Evolutionary conservation across 1,139 yeast species (phyloP).

Genomic region (Oligophagozyma castellii): DNA sequence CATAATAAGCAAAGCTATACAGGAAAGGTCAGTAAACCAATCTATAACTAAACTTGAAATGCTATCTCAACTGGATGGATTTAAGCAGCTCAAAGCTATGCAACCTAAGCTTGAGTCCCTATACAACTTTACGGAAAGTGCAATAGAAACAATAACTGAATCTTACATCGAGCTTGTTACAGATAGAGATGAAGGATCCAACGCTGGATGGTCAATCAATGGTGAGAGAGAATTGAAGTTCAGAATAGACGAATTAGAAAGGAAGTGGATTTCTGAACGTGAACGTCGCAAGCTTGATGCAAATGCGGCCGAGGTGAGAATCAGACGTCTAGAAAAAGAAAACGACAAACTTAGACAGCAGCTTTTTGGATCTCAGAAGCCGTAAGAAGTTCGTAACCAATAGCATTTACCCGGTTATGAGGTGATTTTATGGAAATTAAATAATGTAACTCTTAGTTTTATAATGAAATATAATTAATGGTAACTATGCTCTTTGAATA

Average conservation of each 20-base stretch:
- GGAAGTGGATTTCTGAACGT: conserved; percentile 56
- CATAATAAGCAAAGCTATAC: conserved; percentile 42
- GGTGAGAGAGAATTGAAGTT: conserved; percentile 9
- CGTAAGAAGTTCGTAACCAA: too few relatives aligned
- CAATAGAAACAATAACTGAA: conserved; percentile 41
- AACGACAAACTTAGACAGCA: conserved; percentile 31
- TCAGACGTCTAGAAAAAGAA: conserved; percentile 43
- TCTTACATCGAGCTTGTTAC: conserved; percentile 35
- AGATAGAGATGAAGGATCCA: too few relatives aligned
- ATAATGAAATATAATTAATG: too few relatives aligned
- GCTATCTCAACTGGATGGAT: conserved; percentile 23
- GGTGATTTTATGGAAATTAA: too few relatives aligned
- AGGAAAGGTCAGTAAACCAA: conserved; percentile 42
- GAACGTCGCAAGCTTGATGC: conserved; percentile 53
- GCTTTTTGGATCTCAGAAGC: conserved; percentile 7
- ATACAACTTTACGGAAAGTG: conserved; percentile 44
- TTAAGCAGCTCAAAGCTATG: conserved; percentile 24
- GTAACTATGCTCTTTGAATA: too few relatives aligned
- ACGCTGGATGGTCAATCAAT: conserved; percentile 3
- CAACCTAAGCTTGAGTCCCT: conserved; percentile 40
- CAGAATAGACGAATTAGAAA: conserved; percentile 47
- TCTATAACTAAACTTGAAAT: conserved; percentile 39
- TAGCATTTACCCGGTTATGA: too few relatives aligned
- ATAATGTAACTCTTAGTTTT: too few relatives aligned
- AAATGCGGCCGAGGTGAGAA: conserved; percentile 38